Conservation (phyloP, 2,329 filamentous ascomycete genomes). For the Colletotrichum euphorbiae region DNA sequence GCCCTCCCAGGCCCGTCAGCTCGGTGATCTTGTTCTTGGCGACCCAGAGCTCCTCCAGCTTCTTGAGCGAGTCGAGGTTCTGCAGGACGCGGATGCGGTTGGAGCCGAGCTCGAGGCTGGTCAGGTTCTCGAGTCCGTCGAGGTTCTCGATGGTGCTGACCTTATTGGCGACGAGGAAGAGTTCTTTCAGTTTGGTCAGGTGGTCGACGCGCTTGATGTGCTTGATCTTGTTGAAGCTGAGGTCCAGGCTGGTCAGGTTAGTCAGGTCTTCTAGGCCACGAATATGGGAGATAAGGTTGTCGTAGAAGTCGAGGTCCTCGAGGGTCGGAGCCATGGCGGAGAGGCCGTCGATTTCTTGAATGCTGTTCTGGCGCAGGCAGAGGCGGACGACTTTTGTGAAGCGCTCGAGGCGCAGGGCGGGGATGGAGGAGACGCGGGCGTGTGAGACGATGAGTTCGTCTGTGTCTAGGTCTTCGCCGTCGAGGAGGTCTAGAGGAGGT, state of each 20-base stretch:
- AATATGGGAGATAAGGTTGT: conserved; percentile 92
- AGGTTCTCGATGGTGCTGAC: conserved; percentile 89
- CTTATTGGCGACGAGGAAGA: conserved; percentile 96
- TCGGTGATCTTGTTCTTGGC: conserved; percentile 97
- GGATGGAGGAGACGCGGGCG: conserved; percentile 82
- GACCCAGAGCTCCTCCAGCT: conserved; percentile 90
- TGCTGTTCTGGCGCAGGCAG: conserved; percentile 93
- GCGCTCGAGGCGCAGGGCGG: conserved; percentile 82
- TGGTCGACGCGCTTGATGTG: conserved; percentile 92
- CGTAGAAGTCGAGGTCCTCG: conserved; percentile 92
- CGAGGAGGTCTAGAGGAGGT: conserved; percentile 63
- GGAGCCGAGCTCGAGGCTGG: conserved; percentile 89
- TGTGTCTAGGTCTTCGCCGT: conserved; percentile 69
- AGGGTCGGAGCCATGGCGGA: conserved; percentile 73
- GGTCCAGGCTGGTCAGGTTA: conserved; percentile 82
- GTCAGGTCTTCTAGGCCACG: conserved; percentile 83
- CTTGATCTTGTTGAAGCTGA: conserved; percentile 99
- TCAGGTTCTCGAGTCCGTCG: conserved; percentile 78
- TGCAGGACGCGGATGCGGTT: conserved; percentile 92
- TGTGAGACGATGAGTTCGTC: conserved; percentile 93
- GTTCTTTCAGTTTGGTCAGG: conserved; percentile 80
- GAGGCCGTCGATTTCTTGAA: conserved; percentile 83
- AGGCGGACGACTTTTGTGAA: conserved; percentile 82
- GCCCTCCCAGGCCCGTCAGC: conserved; percentile 78
- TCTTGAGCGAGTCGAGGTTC: conserved; percentile 81